Base-by-base conservation (phyloP, 345 rosid species). In the Noccaea caerulescens region DNA sequence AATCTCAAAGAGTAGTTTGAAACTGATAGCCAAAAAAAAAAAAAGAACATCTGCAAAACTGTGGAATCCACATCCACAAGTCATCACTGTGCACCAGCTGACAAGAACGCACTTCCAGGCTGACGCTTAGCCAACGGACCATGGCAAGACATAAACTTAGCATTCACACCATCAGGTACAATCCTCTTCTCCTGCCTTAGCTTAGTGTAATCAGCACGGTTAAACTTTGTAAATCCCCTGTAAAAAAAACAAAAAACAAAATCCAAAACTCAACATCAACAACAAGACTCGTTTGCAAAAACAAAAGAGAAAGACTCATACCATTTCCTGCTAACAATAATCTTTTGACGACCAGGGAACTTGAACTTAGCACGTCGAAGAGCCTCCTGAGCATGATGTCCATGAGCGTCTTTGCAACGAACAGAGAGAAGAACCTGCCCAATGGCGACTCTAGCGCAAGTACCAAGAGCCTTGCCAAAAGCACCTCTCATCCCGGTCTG, bases 401-500 rank as follows among this genome's bases (percentile, higher is more conserved):
- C 79, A 55, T 84, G 84, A 62, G 36, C 71, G 34, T 84, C 84
- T 67, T 79, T 84, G 50, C 88, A 84, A 12, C 86, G 59, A 34
- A 80, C 86, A 68, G 86, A 84, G 4, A 84, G 63, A 36, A 84
- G 81, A 23, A 84, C 83, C 75, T 82, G 86, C 9, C 86, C 86
- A 33, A 84, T 84, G 7, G 78, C 76, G 2, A 84, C 86, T 45
- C 84, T 65, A 10, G 84, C 88, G 57, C 86, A 84, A 9, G 77
- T 67, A 13, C 86, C 88, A 47, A 78, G 83, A 14, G 88, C 84
- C 14, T 84, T 80, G 6, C 88, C 88, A 44, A 82, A 84, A 11
- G 88, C 88, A 69, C 84, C 88, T 72, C 84, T 74, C 86, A 80
- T 84, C 0, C 84, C 86, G 12, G 83, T 84, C 60, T 84, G 88